Base-by-base conservation (phyloP, 495 filamentous ascomycete genomes). In the Geoglossum glabrum region DNA sequence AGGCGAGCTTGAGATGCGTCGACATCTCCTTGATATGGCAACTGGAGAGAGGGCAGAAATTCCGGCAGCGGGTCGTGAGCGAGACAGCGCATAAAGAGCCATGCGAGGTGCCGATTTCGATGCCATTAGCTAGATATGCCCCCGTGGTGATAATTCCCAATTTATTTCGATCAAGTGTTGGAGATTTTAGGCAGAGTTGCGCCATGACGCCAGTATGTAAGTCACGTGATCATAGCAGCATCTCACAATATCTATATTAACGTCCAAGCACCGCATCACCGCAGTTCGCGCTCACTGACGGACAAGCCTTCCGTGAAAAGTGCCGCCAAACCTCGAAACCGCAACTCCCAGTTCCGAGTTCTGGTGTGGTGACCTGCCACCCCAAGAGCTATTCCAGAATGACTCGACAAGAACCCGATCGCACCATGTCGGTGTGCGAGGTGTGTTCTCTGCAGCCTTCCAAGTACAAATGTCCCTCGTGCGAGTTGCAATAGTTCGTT, bases 391-490 rank as follows among this genome's bases (percentile, higher is more conserved):
- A 21, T 21, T 21, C n/a, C n/a, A 45, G n/a, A 13, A 45, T 40
- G n/a, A 45, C 4, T 45, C n/a, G 5, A 21, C 17, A 3, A 21
- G 40, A 21, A 21, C 40, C 19, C 17, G 11, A 21, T 21, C 40
- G 23, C 3, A 45, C 40, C 1, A 59, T 27, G 11, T 68, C 63
- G 38, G 25, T 71, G 3, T 86, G 82, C 62, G 74, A 74, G 60
- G 76, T 85, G 19, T 86, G 82, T 67, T 69, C 73, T 54, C 67
- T 67, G 54, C 71, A 81, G 49, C 66, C 68, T 25, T 74, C 69
- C 27, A 84, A 80, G 64, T 85, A 85, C 65, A 82, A 82, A 55
- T 86, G 82, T 67, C 76, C 78, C 2, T 74, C 72, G 31, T 86
- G 82, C 64, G 65, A 63, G n/a, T 60, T 80, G 9, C 73, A 76